A percentile compares a stretch with the other conserved stretches of the same genome.
These are phyloP conservation scores for Tulasnella calospora DNA, from an alignment of 768 basidiomycete genomes.

Conservation along the genomic window DNA sequence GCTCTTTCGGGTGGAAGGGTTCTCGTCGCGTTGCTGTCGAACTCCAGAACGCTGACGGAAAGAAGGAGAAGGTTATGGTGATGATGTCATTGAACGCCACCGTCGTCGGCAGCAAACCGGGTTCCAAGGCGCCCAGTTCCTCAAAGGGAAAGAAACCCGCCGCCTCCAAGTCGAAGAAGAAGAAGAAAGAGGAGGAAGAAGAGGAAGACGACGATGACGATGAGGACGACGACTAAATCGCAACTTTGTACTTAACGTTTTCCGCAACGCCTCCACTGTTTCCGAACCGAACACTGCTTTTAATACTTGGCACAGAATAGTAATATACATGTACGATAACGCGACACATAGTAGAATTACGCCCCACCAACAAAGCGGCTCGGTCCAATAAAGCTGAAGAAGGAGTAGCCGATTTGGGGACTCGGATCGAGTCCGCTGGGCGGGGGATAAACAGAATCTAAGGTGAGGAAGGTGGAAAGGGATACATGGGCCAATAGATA, in stretches of 20 bases:
- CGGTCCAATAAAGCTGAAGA: background rate
- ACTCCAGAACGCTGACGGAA: constrained; percentile 48
- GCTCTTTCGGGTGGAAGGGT: constrained; percentile 84
- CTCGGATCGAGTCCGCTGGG: background rate
- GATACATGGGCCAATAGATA: background rate
- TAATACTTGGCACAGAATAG: background rate
- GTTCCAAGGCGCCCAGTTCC: constrained; percentile 35
- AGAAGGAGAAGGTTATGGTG: constrained; percentile 65
- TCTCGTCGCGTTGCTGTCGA: constrained; percentile 63
- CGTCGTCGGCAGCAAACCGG: constrained; percentile 63
- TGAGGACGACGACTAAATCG: constrained; percentile 12
- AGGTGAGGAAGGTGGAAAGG: background rate
- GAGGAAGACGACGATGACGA: constrained; percentile 31
- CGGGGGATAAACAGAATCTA: background rate
- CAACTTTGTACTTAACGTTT: background rate
- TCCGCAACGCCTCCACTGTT: background rate
- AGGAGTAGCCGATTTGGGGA: background rate
- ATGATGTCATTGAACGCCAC: constrained; percentile 75
- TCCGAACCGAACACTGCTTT: background rate
- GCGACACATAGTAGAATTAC: background rate
- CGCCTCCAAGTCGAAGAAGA: constrained; percentile 17
- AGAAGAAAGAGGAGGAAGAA: constrained; percentile 30
- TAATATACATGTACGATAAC: background rate
- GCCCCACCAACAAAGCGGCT: background rate
- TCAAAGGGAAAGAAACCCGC: constrained; percentile 19